Evolutionary conservation across 352 stramenopile species (phyloP).

Genomic region (Blastocystis sp.): DNA sequence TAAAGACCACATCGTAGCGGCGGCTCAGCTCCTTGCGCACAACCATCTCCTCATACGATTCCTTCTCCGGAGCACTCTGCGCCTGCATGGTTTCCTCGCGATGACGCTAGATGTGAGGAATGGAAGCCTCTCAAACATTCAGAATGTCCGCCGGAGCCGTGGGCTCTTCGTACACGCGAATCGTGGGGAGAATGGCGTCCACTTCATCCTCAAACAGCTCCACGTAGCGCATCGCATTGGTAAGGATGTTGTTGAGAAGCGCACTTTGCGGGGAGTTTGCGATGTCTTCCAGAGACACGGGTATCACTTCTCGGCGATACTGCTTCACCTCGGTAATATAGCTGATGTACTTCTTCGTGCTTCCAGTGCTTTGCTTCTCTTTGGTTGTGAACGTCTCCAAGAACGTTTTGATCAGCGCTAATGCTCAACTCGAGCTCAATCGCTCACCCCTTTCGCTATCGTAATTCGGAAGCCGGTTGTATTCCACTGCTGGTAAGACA

Average conservation of each 20-base stretch:
- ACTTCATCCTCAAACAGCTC: constrained; percentile 81
- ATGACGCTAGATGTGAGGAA: constrained; percentile 11
- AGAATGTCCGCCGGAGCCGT: constrained; percentile 10
- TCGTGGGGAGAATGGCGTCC: constrained; percentile 79
- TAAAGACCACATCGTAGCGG: constrained; percentile 41
- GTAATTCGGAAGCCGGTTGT: constrained; percentile 39
- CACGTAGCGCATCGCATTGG: constrained; percentile 82
- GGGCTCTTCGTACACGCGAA: constrained; percentile 4
- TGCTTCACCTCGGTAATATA: constrained; percentile 24
- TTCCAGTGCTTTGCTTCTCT: background rate
- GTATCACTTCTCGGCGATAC: constrained; percentile 7
- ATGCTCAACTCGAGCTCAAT: background rate
- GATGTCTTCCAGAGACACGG: constrained; percentile 4
- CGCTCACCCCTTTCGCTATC: constrained; percentile 17
- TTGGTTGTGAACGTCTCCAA: constrained; percentile 25
- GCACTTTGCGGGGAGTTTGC: constrained; percentile 12
- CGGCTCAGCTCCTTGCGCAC: constrained; percentile 5
- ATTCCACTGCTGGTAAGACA: constrained; percentile 2
- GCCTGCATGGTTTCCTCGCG: background rate
- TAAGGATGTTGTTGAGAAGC: constrained; percentile 78
- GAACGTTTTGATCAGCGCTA: constrained; percentile 49
- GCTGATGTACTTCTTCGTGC: constrained; percentile 24
- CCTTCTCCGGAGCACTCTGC: background rate
- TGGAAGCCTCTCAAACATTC: background rate
- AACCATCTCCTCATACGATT: constrained; percentile 2